phyloP scores from a whole-genome alignment of 805 yeast species.

The Yamadazyma kitorensis region DNA sequence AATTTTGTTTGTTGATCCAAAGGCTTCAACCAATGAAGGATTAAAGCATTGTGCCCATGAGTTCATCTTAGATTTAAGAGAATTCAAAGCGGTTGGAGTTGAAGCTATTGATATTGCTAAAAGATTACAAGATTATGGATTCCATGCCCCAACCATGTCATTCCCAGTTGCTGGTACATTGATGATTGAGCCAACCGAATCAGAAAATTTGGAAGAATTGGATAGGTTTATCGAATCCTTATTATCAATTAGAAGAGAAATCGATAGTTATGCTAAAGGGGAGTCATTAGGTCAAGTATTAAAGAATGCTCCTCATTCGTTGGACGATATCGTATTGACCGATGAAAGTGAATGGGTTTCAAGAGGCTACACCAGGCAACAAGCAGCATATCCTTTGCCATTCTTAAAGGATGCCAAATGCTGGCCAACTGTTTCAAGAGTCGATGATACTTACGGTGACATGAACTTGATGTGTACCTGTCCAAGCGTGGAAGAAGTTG shows the following conservation, averaged over 20 bases:
- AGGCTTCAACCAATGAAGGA: conserved; percentile 33
- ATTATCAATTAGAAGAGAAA: conserved; percentile 79
- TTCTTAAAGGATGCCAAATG: conserved; percentile 71
- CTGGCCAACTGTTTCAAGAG: conserved; percentile 94
- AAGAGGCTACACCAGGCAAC: conserved; percentile 88
- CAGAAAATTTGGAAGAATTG: conserved; percentile 83
- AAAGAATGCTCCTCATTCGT: conserved; percentile 90
- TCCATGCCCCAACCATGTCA: conserved; percentile 98
- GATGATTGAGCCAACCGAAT: conserved; percentile 98
- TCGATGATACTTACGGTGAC: conserved; percentile 95
- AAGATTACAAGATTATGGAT: conserved; percentile 95
- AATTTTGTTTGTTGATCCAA: conserved; percentile 66
- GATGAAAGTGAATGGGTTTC: conserved; percentile 66
- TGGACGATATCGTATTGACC: conserved; percentile 68
- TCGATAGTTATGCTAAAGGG: conserved; percentile 66
- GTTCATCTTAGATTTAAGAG: conserved; percentile 88
- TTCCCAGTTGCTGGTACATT: conserved; percentile 98
- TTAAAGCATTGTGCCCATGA: conserved; percentile 92
- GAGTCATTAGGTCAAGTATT: conserved; percentile 66
- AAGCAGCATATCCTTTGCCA: conserved; percentile 91
- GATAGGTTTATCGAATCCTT: conserved; percentile 88
- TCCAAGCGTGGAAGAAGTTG: conserved; percentile 78
- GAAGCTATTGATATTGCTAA: conserved; percentile 97
- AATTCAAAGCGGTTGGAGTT: conserved; percentile 72
- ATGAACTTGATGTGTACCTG: conserved; percentile 91